Percentiles rank a stretch among this genome's conserved stretches.
Conservation (phyloP, 768 basidiomycete species). For the Thelephora aurantiotincta region DNA sequence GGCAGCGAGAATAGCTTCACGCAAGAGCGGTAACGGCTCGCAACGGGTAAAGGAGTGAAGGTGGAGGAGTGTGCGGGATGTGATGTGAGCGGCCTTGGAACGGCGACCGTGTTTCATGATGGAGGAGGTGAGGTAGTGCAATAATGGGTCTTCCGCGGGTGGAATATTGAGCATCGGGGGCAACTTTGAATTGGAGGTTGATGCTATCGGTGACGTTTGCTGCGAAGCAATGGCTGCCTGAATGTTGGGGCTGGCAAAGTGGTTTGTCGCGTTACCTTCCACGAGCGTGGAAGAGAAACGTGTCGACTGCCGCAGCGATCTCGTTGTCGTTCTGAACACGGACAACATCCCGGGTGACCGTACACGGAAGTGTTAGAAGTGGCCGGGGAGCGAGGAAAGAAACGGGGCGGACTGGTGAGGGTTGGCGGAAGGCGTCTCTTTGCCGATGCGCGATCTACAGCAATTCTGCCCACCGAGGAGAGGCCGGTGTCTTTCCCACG, state of each 20-base stretch:
- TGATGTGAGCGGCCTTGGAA: slow-evolving; percentile 39
- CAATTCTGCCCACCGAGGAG: too few relatives aligned
- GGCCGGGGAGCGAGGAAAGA: neutral
- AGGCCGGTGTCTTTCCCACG: too few relatives aligned
- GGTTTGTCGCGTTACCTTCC: too few relatives aligned
- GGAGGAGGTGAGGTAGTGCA: slow-evolving; percentile 47
- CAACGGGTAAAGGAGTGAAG: slow-evolving; percentile 64
- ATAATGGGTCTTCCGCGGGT: slow-evolving; percentile 61
- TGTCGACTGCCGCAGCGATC: neutral
- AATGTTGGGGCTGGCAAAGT: neutral
- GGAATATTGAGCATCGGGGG: slow-evolving; percentile 36
- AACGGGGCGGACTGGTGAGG: neutral
- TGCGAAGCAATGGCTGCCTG: neutral
- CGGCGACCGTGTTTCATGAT: slow-evolving; percentile 55
- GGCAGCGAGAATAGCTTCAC: slow-evolving; percentile 50
- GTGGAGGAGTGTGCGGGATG: slow-evolving; percentile 50
- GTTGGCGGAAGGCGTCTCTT: too few relatives aligned
- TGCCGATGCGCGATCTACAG: too few relatives aligned
- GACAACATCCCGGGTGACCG: neutral
- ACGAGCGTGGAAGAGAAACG: neutral
- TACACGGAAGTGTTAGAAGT: too few relatives aligned
- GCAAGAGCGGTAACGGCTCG: slow-evolving; percentile 69
- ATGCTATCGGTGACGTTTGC: neutral
- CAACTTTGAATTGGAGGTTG: neutral
- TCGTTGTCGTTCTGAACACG: neutral